Evolutionary conservation across 2,329 filamentous ascomycete genomes (phyloP), one percentile per base, ranked within the genome.

Genomic region (Apiospora kogelbergensis): DNA sequence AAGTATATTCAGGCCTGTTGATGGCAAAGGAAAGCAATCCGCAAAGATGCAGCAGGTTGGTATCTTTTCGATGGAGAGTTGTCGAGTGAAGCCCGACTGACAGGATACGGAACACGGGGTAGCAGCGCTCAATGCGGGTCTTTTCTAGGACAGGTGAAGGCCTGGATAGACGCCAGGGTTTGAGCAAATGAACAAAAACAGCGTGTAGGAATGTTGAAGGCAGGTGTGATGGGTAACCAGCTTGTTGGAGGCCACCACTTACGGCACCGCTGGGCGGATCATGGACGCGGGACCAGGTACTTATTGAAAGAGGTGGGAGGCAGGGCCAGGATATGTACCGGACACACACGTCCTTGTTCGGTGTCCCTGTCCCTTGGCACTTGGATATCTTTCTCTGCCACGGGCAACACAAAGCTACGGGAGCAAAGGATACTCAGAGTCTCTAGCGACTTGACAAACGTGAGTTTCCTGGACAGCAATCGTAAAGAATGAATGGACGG

Each of bases 231-330:
- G 53, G 26, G 53, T 60, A 20, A 10, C 30, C 30, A 60, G 53
- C 53, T 60, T 60, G 53, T 37, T 22, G 53, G 30, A 60, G 53
- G 53, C 53, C 30, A 30, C 53, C 53, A 60, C 17, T 60, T 60
- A 60, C 53, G 53, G 30, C 53, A 60, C 53, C 53, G 30, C 53
- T 60, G 26, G 26, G 53, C 53, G 53, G 53, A 60, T 60, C 53
- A 60, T 60, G 15, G 30, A 60, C 53, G 30, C 30, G 17, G 15
- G 24, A 17, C 45, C 9, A 10, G 48, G 48, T 33, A 57, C 26
- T 24, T 24, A 57, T 13, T 24, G 30, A 30, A 53, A 13, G 13
- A 24, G 22, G 46, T 53, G 10, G 7, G 46, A 30, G 5, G 46
- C 17, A 53, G 46, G 13, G 24, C 26, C 30, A n/a, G 7, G 48